phyloP scores from a whole-genome alignment of 2,329 filamentous ascomycete species.

The Geosmithia flava region DNA sequence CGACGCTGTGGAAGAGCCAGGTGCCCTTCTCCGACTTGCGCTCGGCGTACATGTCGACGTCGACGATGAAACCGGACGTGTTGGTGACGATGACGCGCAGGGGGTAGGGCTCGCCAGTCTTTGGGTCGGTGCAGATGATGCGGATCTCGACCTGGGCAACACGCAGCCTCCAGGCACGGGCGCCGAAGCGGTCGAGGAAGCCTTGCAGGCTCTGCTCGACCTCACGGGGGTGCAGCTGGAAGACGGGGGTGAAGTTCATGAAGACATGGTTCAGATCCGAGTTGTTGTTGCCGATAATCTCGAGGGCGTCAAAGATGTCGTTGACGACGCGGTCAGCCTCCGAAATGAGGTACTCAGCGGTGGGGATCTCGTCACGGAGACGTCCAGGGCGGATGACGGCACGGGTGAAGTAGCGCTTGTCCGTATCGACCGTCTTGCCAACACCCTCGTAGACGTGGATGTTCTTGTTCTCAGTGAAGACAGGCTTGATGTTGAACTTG shows the following conservation, averaged over 20 bases:
- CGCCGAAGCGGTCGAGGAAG: conserved; percentile 93
- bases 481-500: conserved; percentile 96
- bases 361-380: conserved; percentile 92
- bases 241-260: conserved; percentile 97
- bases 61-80: conserved; percentile 94
- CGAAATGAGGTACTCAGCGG: conserved; percentile 95
- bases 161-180: conserved; percentile 89
- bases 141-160: conserved; percentile 96
- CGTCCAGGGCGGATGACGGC: conserved; percentile 89
- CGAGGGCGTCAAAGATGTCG: conserved; percentile 91
- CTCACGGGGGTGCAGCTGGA: conserved; percentile 79
- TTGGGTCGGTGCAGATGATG: conserved; percentile 89
- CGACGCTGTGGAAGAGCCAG: conserved; percentile 97
- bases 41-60: conserved; percentile 96
- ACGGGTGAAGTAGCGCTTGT: conserved; percentile 98
- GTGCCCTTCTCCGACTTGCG: conserved; percentile 96
- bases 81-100: conserved; percentile 95
- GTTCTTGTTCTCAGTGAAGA: conserved; percentile 98
- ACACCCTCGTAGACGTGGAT: conserved; percentile 97
- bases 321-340: conserved; percentile 95
- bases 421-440: conserved; percentile 87
- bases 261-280: conserved; percentile 99
- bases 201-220: conserved; percentile 88
- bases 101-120: conserved; percentile 75
- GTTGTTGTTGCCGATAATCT: conserved; percentile 98